Conservation (phyloP, 2,329 filamentous ascomycete species). For the Bimuria novae-zelandiae region DNA sequence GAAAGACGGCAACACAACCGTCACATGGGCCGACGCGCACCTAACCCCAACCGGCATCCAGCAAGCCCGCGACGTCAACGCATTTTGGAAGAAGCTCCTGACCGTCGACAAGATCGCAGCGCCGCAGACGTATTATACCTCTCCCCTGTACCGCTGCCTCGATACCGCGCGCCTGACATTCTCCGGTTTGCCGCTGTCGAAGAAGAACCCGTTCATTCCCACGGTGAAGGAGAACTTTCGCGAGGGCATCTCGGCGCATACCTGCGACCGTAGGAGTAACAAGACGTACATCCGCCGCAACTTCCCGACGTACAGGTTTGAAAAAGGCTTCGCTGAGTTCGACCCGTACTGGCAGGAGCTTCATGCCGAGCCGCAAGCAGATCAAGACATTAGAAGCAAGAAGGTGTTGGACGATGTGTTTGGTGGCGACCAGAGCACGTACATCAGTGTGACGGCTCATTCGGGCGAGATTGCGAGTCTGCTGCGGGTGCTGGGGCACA, state of each 20-base stretch:
- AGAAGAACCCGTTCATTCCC: slow-evolving; percentile 58
- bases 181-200: slow-evolving; percentile 57
- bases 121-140: slow-evolving; percentile 68
- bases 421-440: slow-evolving; percentile 50
- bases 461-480: slow-evolving; percentile 63
- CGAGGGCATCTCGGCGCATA: slow-evolving; percentile 70
- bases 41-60: slow-evolving; percentile 62
- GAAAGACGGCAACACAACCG: slow-evolving; percentile 66
- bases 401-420: slow-evolving; percentile 60
- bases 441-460: slow-evolving; percentile 62
- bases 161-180: slow-evolving; percentile 68
- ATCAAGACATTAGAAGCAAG: slow-evolving; percentile 55
- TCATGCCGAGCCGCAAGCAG: slow-evolving; percentile 54
- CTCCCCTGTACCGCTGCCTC: slow-evolving; percentile 66
- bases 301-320: slow-evolving; percentile 62
- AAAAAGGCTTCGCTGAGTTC: slow-evolving; percentile 64
- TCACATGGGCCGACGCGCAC: slow-evolving; percentile 65
- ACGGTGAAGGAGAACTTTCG: slow-evolving; percentile 67
- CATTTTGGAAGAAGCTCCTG: slow-evolving; percentile 64
- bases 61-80: slow-evolving; percentile 63
- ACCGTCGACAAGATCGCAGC: slow-evolving; percentile 57
- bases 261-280: slow-evolving; percentile 66
- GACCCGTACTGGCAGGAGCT: slow-evolving; percentile 59
- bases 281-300: slow-evolving; percentile 58
- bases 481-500: slow-evolving; percentile 63